Evolutionary conservation across 2,329 filamentous ascomycete species (phyloP), one percentile per base, ranked within the genome.

Genomic region (Pezicula neosporulosa): DNA sequence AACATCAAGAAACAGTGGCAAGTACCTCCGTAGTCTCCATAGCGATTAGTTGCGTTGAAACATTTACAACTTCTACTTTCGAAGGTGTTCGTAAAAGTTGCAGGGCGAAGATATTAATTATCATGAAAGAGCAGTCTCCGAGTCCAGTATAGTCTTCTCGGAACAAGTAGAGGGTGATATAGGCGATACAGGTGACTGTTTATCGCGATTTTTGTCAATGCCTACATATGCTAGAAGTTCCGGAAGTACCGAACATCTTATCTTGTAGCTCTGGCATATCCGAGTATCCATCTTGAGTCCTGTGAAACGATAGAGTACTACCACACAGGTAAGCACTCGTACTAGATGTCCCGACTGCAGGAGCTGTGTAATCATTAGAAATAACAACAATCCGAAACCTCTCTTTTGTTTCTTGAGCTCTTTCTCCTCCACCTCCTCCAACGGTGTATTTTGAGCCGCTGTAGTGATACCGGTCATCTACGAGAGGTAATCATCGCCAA

Each of bases 321-420:
- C 15, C 18, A 42, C 7, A 16, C 19, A 12, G 15, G 12, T 6
- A 19, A 42, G 5, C n/a, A 42, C 12, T 42, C 21, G 7, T 24
- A 42, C 18, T 42, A 21, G 13, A 21, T 21, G 3, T 5, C 6
- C 15, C 12, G 1, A 19, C 18, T 4, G 18, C 12, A 10, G 18
- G 21, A 16, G 15, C 19, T 42, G 19, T 12, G 21, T 42, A 6
- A 36, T 33, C 47, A 33, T 44, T 4, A 10, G 47, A 39, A 24
- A 44, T 44, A 27, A 49, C 44, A 10, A 49, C 33, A 16, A 49
- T 49, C 38, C 47, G 21, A 49, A 49, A 49, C 27, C 47, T 37
- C 24, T 30, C 19, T 37, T 44, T 24, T 18, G 13, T 8, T 21
- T 30, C 19, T 49, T 49, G 16, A 49, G n/a, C 7, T 44, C 39